These are phyloP conservation scores for Calycina marina DNA, from an alignment of 2,329 filamentous ascomycete genomes.

Conservation along the genomic window DNA sequence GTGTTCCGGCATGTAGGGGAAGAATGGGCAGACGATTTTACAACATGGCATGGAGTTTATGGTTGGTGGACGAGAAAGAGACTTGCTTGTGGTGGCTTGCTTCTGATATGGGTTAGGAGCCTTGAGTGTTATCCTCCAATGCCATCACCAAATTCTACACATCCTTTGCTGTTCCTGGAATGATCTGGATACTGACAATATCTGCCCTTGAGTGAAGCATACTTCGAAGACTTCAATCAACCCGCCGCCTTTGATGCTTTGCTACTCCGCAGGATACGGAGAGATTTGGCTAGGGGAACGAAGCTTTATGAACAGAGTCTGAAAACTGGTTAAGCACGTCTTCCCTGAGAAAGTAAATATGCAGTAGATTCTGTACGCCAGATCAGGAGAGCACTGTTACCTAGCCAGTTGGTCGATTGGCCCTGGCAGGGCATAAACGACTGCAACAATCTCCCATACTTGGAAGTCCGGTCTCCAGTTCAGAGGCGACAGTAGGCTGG, in stretches of 20 bases:
- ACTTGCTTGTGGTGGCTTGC: constrained; percentile 3
- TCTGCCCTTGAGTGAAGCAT: not conserved
- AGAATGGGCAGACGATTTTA: constrained; percentile 9
- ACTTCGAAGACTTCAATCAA: not conserved
- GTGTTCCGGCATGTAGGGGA: constrained; percentile 6
- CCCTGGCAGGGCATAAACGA: too few species aligned
- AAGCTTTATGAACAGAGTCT: too few species aligned
- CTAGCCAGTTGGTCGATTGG: too few species aligned
- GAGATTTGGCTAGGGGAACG: too few species aligned
- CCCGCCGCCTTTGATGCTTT: not conserved
- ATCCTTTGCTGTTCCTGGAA: not conserved
- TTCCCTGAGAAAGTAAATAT: too few species aligned
- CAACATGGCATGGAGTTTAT: constrained; percentile 14
- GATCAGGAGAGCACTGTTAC: too few species aligned
- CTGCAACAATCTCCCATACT: too few species aligned
- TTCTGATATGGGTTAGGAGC: not conserved
- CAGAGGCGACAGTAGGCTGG: too few species aligned
- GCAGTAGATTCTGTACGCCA: too few species aligned
- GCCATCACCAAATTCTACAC: not conserved
- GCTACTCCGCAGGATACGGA: too few species aligned
- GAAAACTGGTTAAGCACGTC: too few species aligned
- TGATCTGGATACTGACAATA: not conserved
- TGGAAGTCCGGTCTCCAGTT: too few species aligned
- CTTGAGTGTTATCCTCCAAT: not conserved
- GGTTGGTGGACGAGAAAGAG: constrained; percentile 7